Evolutionary conservation across 73 alveolate species (phyloP), one percentile per base, ranked within the genome.

Genomic region (Tetrahymena borealis): DNA sequence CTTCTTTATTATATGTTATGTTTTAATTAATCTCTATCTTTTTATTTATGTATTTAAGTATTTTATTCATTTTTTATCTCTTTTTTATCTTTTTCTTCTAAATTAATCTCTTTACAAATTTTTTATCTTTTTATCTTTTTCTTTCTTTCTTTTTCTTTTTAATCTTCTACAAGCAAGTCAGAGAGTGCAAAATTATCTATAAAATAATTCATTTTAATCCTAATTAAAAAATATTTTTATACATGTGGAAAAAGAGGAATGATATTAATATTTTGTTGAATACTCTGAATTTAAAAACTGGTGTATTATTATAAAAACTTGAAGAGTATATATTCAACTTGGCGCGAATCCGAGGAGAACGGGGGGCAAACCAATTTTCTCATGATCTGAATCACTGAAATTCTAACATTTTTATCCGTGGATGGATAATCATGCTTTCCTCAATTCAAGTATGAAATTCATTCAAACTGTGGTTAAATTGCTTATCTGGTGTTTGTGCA

Each of bases 331-430:
- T 60, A 60, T 60, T 60, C 85, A 60, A 60, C 85, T 60, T 60
- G 85, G 85, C 85, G 85, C 85, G 85, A 60, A 60, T 60, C 85
- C 85, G 85, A 60, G 85, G 85, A 60, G 37, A 60, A 3, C 85
- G 85, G 28, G 85, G 85, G 85, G 85, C 85, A 24, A 32, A 20
- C 85, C 85, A 13, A 60, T 28, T n/a, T 60, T 60, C 85, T 24
- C 33, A n/a, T 24, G 85, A n/a, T 15, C 28, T 60, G 15, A 35
- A 35, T 18, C 0, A 24, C 28, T 10, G 85, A 60, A 60, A 60
- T 60, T 32, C 85, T 32, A 60, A 60, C 85, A 60, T 6, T 24
- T 0, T 35, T 60, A 60, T 60, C 28, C n/a, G 5, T 32, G 85
- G 85, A 60, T 60, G n/a, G 28, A 60, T 60, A 60, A 35, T 2